Evolutionary conservation across 192 early-diverging fungal species (phyloP).

Genomic region (Radiomyces spectabilis): DNA sequence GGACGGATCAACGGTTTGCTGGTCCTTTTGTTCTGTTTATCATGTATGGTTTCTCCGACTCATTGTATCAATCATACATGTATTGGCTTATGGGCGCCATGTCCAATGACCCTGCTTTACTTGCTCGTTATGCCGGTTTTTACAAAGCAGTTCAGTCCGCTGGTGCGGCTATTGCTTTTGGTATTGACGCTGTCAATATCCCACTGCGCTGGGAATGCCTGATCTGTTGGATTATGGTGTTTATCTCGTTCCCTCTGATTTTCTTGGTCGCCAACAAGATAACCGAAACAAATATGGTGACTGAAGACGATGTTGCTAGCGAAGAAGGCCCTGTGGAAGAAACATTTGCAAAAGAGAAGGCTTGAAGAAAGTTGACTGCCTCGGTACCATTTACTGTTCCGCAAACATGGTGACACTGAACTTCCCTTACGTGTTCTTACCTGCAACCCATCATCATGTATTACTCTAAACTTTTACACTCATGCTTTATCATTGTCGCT

Average conservation of each 20-base stretch:
- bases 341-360: no score
- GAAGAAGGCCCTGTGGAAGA: no score
- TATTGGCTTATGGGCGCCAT: conserved; percentile 85
- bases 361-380: no score
- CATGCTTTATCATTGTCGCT: no score
- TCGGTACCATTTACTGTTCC: no score
- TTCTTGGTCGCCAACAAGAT: conserved; percentile 34
- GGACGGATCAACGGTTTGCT: conserved; percentile 32
- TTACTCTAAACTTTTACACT: no score
- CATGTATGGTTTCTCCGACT: conserved; percentile 71
- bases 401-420: no score
- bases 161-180: conserved; percentile 68
- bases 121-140: conserved; percentile 69
- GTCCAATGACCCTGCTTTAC: conserved; percentile 64
- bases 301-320: background rate
- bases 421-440: no score
- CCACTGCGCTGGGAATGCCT: conserved; percentile 14
- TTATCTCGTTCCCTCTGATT: conserved; percentile 38
- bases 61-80: conserved; percentile 65
- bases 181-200: conserved; percentile 46
- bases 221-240: conserved; percentile 47
- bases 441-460: no score
- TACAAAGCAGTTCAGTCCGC: conserved; percentile 84
- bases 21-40: conserved; percentile 66
- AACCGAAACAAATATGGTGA: conserved; percentile 30